A percentile compares a stretch with the other conserved stretches of the same genome.
Evolutionary conservation across 75 land plant genomes (phyloP).

Genomic region (Isoetes taiwanensis): DNA sequence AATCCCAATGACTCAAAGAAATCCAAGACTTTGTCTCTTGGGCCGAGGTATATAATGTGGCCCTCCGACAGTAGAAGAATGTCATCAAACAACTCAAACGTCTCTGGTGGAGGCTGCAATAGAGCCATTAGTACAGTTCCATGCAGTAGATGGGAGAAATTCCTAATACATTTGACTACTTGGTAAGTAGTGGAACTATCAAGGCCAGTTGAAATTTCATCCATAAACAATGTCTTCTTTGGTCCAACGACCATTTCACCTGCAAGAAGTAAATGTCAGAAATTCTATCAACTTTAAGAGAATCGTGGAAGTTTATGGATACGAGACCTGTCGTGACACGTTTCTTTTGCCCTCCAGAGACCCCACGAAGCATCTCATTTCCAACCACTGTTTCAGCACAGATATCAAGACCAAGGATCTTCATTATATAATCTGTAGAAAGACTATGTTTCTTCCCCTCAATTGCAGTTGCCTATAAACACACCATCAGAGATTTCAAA

Average conservation of each 20-base stretch:
- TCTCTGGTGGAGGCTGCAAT: conserved; percentile 56
- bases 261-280: neutral
- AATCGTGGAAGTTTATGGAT: neutral
- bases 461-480: conserved; percentile 47
- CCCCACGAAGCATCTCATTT: conserved; percentile 15
- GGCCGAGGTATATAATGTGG: conserved; percentile 78
- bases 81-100: conserved; percentile 55
- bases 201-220: conserved; percentile 6
- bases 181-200: conserved; percentile 3
- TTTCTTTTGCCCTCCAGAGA: conserved; percentile 15
- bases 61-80: conserved; percentile 55
- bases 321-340: conserved; percentile 9
- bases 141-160: conserved; percentile 50
- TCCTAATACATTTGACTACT: conserved; percentile 11
- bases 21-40: conserved; percentile 49
- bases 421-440: conserved; percentile 64
- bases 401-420: conserved; percentile 31
- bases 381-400: conserved; percentile 15
- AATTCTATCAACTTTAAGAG: neutral
- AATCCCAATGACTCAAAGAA: conserved; percentile 68
- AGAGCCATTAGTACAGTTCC: conserved; percentile 63
- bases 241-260: conserved; percentile 85
- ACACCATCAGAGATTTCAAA: neutral
- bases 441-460: conserved; percentile 48
- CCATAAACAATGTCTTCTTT: conserved; percentile 24